Conservation (phyloP, 75 land plant species). For the Picea sitchensis region DNA sequence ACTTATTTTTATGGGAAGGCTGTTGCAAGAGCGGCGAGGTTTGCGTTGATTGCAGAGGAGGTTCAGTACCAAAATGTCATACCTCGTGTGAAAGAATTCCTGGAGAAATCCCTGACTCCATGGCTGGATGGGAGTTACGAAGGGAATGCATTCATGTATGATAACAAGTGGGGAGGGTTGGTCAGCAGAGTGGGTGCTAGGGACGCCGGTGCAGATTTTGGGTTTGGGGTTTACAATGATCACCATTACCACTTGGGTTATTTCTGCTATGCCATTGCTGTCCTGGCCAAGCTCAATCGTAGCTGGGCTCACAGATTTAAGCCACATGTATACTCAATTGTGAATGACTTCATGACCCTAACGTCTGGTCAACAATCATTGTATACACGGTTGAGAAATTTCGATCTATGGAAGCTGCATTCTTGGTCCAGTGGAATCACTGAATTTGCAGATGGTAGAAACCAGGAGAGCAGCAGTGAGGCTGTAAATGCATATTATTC, state of each 20-base stretch:
- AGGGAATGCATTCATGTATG: constrained; percentile 72
- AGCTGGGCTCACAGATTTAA: constrained; percentile 63
- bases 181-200: constrained; percentile 51
- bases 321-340: constrained; percentile 71
- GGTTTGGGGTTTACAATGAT: constrained; percentile 82
- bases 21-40: constrained; percentile 74
- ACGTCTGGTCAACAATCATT: constrained; percentile 15
- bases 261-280: constrained; percentile 83
- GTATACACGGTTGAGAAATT: constrained; percentile 72
- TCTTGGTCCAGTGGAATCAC: constrained; percentile 95
- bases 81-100: constrained; percentile 33
- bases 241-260: constrained; percentile 91
- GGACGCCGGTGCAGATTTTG: constrained; percentile 83
- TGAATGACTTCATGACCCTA: constrained; percentile 74
- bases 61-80: constrained; percentile 43
- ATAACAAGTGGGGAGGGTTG: constrained; percentile 81
- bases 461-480: constrained; percentile 97
- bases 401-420: constrained; percentile 84
- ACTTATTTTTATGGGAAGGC: constrained; percentile 85
- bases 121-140: constrained; percentile 78
- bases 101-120: constrained; percentile 62
- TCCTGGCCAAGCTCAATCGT: constrained; percentile 73
- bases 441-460: constrained; percentile 89
- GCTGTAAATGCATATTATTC: constrained; percentile 90
- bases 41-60: constrained; percentile 90